Base-by-base conservation (phyloP, 2,329 filamentous ascomycete genomes). In the Gaeumannomyces sp. region DNA sequence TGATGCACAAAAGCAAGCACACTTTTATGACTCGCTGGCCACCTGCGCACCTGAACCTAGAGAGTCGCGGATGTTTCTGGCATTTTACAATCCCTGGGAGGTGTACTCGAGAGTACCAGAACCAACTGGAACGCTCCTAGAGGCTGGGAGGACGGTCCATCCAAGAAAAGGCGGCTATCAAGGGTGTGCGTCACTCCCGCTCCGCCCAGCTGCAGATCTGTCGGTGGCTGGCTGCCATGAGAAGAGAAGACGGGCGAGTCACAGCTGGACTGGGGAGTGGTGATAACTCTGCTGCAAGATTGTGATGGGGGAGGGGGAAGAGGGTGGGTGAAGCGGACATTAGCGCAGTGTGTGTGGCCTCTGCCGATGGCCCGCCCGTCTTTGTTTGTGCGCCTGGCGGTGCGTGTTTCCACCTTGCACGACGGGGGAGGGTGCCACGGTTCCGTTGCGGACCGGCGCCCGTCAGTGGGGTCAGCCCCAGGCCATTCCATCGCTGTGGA, bases 181-280 rank as follows among this genome's bases (percentile, higher is more conserved):
- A 45, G 38, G 38, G n/a, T 53, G 45, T 53, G 45, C 45, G 45
- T 53, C 45, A 53, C 45, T 53, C 45, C 45, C 45, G 45, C 45
- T 53, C 45, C 45, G 45, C 45, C 45, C 22, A 53, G 45, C 45
- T 11, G 45, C 45, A n/a, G 19, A 11, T 53, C 25, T 50, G 45
- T 50, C 7, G 45, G 16, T n/a, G 45, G 45, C 45, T n/a, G 45
- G 11, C 45, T 50, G 45, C 45, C 38, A 45, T 10, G 38, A 50
- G 16, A 22, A 53, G n/a, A 53, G 3, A 45, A n/a, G 45, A n/a
- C 45, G 45, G 11, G 45, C 45, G 22, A 25, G 45, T 25, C 45
- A 53, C 45, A 25, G 45, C 45, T 53, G 45, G 45, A 25, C 45
- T 53, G 45, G 45, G 45, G 45, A 53, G 45, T 53, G 45, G 45